Conservation (phyloP, 2,329 filamentous ascomycete genomes). For the Colletotrichum sp. region DNA sequence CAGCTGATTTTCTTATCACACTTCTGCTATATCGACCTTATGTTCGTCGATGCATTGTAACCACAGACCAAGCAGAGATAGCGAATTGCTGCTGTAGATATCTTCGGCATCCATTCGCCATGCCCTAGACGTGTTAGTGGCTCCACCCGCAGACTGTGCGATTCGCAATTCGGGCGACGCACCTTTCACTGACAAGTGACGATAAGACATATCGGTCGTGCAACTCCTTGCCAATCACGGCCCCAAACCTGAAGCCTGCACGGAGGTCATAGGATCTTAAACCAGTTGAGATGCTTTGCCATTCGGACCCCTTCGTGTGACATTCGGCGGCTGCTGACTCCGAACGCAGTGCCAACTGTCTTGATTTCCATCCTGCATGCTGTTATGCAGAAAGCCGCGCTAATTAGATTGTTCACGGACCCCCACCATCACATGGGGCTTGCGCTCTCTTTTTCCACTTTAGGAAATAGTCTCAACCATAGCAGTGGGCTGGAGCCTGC, state of each 20-base stretch:
- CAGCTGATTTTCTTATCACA: not conserved
- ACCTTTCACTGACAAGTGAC: not conserved
- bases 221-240: not conserved
- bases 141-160: not conserved
- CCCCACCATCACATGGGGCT: not conserved
- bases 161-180: not conserved
- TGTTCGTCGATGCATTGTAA: not conserved
- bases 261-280: not conserved
- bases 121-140: not conserved
- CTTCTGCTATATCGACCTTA: not conserved
- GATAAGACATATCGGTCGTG: not conserved
- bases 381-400: not conserved
- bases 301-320: not conserved
- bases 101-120: not conserved
- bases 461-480: not conserved
- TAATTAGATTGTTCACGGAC: not conserved
- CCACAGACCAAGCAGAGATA: not conserved
- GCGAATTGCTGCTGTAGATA: not conserved
- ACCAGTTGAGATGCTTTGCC: not conserved
- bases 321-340: not conserved
- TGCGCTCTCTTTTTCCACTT: not conserved
- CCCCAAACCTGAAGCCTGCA: not conserved
- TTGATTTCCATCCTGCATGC: not conserved
- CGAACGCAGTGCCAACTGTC: not conserved
- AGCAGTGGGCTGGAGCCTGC: not conserved